Conservation (phyloP, 805 yeast species). For the Nematodospora valgi region DNA sequence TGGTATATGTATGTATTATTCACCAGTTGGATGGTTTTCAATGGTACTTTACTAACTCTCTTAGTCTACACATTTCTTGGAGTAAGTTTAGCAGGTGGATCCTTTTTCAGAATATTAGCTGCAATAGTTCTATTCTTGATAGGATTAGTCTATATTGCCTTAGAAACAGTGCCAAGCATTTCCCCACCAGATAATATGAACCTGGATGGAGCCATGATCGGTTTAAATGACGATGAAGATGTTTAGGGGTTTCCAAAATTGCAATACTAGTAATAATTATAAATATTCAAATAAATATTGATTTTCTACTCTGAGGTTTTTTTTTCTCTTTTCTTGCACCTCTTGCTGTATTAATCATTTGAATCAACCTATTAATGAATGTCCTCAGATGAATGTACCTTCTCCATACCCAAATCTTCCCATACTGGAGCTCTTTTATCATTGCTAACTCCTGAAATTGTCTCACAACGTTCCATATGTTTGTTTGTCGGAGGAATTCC, state of each 20-base stretch:
- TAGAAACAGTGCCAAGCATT: conserved; percentile 72
- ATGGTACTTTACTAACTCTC: conserved; percentile 17
- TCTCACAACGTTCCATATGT: conserved; percentile 1
- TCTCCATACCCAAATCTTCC: conserved; percentile 7
- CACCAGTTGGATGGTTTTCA: not conserved
- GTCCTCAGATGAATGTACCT: conserved; percentile 5
- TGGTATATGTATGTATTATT: conserved; percentile 53
- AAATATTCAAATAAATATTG: not conserved
- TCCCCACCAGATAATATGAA: conserved; percentile 83
- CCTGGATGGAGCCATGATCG: conserved; percentile 38
- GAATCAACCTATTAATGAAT: no score
- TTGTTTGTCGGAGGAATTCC: conserved; percentile 7
- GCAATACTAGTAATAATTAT: not conserved
- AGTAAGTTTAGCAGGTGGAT: conserved; percentile 43
- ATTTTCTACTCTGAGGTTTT: not conserved
- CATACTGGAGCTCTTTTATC: conserved; percentile 7
- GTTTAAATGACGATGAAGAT: conserved; percentile 38
- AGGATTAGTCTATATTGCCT: conserved; percentile 56
- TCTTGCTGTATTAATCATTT: not conserved
- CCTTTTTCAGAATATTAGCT: conserved; percentile 54
- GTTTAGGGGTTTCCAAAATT: conserved; percentile 13
- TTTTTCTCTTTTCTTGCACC: conserved; percentile 1
- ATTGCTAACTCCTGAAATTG: conserved; percentile 1
- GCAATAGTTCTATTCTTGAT: conserved; percentile 55
- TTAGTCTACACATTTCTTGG: conserved; percentile 37